Evolutionary conservation across 768 basidiomycete genomes (phyloP), one percentile per base, ranked within the genome.

Genomic region (Suillus sp.): DNA sequence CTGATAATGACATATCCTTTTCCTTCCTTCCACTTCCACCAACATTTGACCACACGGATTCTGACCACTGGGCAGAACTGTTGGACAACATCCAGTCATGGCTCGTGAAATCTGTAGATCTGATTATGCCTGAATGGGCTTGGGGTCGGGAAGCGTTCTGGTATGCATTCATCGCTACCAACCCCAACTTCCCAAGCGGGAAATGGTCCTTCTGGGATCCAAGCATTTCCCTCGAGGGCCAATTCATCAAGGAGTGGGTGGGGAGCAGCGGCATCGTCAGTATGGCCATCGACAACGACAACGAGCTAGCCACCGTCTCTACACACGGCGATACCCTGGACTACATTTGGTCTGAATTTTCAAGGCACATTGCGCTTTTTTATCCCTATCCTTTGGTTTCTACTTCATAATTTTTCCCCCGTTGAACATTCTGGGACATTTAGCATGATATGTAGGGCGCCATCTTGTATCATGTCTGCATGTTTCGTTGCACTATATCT

Each of bases 11-110:
- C 45, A 25, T 47, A 22, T 22, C 45, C 3, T 42, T 62, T 22
- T 30, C 55, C 10, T 62, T 62, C 22, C 47, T 62, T n/a, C 62
- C 53, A 11, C 60, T 65, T 20, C 27, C 42, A 6, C 34, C 51
- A 53, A 34, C 40, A 34, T 62, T 63, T 55, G 40, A 58, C 20
- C 45, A 38, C 63, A 65, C 20, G 8, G 38, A 62, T 60, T 40
- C 32, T 32, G 38, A 60, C 34, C 27, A 56, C 38, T 62, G 62
- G 55, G 32, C 30, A 13, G 22, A 22, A 38, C 38, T 62, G 30
- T 51, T 38, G 54, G n/a, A 60, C 34, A 56, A 57, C 34, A 58
- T 62, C 47, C 62, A 58, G 22, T 56, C 27, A 11, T 60, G 59
- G 59, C 47, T 60, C 20, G 6, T 60, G 20, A 42, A 37, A 34